Base-by-base conservation (phyloP, 2,329 filamentous ascomycete species). In the Stemphylium lycopersici region DNA sequence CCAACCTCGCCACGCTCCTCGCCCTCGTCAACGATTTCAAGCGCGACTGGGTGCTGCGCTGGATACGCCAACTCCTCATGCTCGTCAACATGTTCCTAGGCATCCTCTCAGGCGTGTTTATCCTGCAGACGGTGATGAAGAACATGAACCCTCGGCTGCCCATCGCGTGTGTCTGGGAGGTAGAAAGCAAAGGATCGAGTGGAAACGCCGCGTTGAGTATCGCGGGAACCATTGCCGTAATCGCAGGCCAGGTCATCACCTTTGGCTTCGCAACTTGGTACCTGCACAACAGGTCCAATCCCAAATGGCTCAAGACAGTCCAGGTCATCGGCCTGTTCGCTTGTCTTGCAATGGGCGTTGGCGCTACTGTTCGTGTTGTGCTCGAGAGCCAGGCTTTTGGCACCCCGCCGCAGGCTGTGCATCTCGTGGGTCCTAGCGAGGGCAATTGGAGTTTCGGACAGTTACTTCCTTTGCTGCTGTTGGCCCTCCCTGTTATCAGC, bases 61-160 rank as follows among this genome's bases (percentile, higher is more conserved):
- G 86, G 86, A 74, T 89, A 62, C 79, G 87, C 18, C 85, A 88
- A 67, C 75, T 83, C 18, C 80, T 89, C 61, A 89, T 89, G 85
- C 80, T 88, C 55, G 78, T 84, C 56, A 89, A 88, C 71, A 75
- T 89, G 56, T 79, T 78, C 0, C 79, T 89, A 12, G 84, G 82
- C 4, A 82, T 81, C 46, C 74, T 84, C 3, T 82, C 79, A 31
- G 84, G 85, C 6, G 70, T 85, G 13, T 85, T 84, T 61, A 79
- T 87, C 37, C 75, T 88, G 18, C 78, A 81, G 61, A 79, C 78
- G 15, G 83, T 87, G 8, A 72, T 79, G 46, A 80, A 79, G 52
- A 79, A 81, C 13, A 69, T 87, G 56, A 71, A 79, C 56, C 76
- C 77, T 4, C 82, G 83, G 0, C 71, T 88, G 29, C 85, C 87